Percentiles rank a stretch among this genome's conserved stretches.
These are phyloP conservation scores for Wickerhamomyces chambardii DNA, from an alignment of 805 yeast genomes.

Conservation along the genomic window DNA sequence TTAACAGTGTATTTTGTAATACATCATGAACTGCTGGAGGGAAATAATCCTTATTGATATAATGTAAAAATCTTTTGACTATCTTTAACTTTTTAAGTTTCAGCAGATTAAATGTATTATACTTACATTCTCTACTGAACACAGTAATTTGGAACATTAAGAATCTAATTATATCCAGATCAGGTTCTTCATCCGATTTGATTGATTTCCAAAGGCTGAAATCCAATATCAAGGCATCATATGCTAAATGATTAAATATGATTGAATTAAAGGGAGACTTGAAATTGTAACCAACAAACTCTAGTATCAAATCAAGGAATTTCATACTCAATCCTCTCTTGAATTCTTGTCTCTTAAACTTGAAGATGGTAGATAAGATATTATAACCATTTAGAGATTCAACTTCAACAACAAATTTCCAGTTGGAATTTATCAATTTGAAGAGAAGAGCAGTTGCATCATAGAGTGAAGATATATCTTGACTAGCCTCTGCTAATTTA, in stretches of 20 bases:
- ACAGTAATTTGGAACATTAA: constrained; percentile 50
- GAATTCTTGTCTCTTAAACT: constrained; percentile 27
- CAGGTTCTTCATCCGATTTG: constrained; percentile 7
- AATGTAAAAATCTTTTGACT: constrained; percentile 22
- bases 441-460: constrained; percentile 32
- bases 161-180: constrained; percentile 37
- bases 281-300: constrained; percentile 47
- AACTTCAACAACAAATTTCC: constrained; percentile 47
- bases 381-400: constrained; percentile 55
- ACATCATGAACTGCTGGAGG: constrained; percentile 26
- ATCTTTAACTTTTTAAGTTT: constrained; percentile 46
- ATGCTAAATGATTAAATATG: constrained; percentile 46
- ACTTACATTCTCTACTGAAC: constrained; percentile 44
- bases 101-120: constrained; percentile 37
- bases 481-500: constrained; percentile 34
- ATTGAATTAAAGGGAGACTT: constrained; percentile 44
- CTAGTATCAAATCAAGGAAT: constrained; percentile 38
- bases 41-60: constrained; percentile 21
- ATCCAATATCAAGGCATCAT: constrained; percentile 50
- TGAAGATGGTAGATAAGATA: constrained; percentile 43
- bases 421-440: constrained; percentile 31
- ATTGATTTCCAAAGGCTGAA: constrained; percentile 46
- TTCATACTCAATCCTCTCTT: constrained; percentile 24
- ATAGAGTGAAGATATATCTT: constrained; percentile 23
- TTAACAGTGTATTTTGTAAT: constrained; percentile 28